A percentile compares a stretch with the other conserved stretches of the same genome.
Conservation (phyloP, 2,329 filamentous ascomycete species). For the Periconia digitata region DNA sequence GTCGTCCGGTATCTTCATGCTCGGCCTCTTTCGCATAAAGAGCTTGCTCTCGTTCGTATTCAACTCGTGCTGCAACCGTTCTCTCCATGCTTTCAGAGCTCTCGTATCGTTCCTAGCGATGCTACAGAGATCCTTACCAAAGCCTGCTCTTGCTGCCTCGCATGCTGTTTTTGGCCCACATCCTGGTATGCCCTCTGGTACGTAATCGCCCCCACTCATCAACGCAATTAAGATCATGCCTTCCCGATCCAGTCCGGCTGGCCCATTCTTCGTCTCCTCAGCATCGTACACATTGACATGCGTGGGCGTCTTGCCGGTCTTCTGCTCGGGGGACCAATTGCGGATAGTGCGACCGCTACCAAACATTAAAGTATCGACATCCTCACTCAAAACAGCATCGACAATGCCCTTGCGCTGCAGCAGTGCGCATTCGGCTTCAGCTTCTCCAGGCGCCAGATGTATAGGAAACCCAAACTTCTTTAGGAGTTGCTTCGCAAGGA, state of each 20-base stretch:
- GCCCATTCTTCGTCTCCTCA: conserved; percentile 55
- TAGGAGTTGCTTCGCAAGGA: conserved; percentile 80
- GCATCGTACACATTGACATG: conserved; percentile 83
- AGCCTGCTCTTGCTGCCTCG: conserved; percentile 86
- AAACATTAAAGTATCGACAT: conserved; percentile 98
- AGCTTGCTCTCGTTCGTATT: conserved; percentile 79
- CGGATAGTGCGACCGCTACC: conserved; percentile 77
- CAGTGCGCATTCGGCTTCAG: conserved; percentile 91
- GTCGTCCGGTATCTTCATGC: conserved; percentile 71
- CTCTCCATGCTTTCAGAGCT: conserved; percentile 70
- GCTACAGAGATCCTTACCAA: conserved; percentile 72
- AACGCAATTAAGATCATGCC: conserved; percentile 93
- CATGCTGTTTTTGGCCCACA: conserved; percentile 88
- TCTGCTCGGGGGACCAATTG: conserved; percentile 78
- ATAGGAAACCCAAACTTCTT: conserved; percentile 80
- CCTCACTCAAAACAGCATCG: conserved; percentile 92
- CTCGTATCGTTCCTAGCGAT: conserved; percentile 61
- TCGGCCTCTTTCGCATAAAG: conserved; percentile 76
- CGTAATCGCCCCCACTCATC: conserved; percentile 94
- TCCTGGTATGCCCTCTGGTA: conserved; percentile 81
- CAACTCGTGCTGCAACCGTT: conserved; percentile 72
- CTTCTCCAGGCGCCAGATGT: conserved; percentile 90
- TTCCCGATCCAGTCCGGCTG: conserved; percentile 70
- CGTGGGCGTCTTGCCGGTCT: conserved; percentile 69
- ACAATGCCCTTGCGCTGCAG: conserved; percentile 70